Evolutionary conservation across 2,329 filamentous ascomycete species (phyloP).

Genomic region (Colletotrichum siamense): DNA sequence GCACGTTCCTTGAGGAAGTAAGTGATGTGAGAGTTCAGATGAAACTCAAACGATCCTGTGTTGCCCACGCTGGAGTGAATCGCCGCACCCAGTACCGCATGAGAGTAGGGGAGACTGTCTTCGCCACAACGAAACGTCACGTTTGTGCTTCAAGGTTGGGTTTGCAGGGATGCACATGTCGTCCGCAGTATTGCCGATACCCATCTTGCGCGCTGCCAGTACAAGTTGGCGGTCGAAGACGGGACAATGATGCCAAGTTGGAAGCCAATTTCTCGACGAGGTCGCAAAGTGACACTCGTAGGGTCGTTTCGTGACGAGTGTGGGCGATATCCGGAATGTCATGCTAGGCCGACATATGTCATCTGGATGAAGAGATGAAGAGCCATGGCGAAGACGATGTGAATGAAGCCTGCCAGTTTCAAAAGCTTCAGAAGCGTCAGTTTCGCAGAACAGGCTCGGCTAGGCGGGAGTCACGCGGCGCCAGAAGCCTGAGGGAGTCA

Average conservation of each 20-base stretch:
- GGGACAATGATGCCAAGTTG: neutral
- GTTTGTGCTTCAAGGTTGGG: neutral
- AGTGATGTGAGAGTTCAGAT: neutral
- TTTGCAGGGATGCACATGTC: conserved; percentile 1
- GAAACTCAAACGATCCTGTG: conserved; percentile 7
- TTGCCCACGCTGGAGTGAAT: neutral
- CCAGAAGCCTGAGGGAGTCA: neutral
- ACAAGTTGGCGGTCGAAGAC: neutral
- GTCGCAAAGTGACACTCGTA: neutral
- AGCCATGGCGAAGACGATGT: neutral
- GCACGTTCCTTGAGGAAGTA: neutral
- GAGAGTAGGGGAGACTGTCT: neutral
- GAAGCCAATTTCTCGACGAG: neutral
- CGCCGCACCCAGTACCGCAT: neutral
- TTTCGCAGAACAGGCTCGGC: neutral
- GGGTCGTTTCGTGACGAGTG: neutral
- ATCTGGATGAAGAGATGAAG: neutral
- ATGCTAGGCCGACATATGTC: conserved; percentile 1
- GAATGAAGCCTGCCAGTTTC: neutral
- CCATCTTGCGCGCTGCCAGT: neutral
- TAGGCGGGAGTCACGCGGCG: neutral
- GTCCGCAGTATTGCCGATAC: neutral
- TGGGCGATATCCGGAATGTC: neutral
- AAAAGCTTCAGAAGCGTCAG: neutral
- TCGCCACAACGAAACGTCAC: conserved; percentile 3